phyloP scores from a whole-genome alignment of 2,329 filamentous ascomycete genomes.

The Capronia epimyces region DNA sequence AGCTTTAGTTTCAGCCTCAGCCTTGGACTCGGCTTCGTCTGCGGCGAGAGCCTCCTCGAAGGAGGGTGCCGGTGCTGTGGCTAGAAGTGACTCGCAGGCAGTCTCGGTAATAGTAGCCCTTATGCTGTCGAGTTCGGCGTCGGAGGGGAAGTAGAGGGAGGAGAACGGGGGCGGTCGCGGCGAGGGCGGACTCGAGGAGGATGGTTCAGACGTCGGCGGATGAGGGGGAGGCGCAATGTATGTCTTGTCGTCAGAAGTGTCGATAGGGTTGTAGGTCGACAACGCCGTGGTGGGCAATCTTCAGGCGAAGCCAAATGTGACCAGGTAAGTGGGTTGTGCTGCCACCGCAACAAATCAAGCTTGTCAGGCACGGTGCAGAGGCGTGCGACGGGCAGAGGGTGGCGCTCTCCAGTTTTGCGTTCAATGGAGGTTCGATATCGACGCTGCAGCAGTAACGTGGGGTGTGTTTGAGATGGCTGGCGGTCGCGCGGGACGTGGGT shows the following conservation, averaged over 20 bases:
- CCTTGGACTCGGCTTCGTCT: constrained; percentile 43
- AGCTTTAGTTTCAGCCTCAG: constrained; percentile 72
- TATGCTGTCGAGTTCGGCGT: constrained; percentile 36
- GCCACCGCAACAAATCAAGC: constrained; percentile 12
- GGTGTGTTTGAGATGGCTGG: too few species aligned
- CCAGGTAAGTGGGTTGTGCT: constrained; percentile 16
- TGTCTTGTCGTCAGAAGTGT: constrained; percentile 38
- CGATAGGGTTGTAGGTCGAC: constrained; percentile 34
- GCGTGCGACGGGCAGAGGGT: neutral
- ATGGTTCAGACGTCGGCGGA: constrained; percentile 37
- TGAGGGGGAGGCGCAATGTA: constrained; percentile 39
- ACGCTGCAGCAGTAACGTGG: neutral
- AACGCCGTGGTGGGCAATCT: constrained; percentile 41
- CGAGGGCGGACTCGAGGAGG: constrained; percentile 49
- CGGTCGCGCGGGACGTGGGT: neutral
- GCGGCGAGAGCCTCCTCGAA: constrained; percentile 46
- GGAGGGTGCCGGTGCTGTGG: constrained; percentile 49
- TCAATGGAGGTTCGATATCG: neutral
- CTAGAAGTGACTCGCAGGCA: constrained; percentile 44
- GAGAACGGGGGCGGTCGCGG: constrained; percentile 58
- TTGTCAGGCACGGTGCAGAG: neutral
- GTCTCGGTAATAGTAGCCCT: constrained; percentile 45
- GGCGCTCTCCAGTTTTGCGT: neutral
- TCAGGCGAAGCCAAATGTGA: constrained; percentile 12
- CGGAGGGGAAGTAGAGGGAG: constrained; percentile 54